Evolutionary conservation across 2,329 filamentous ascomycete genomes (phyloP).

Genomic region (Arthroderma sp.): DNA sequence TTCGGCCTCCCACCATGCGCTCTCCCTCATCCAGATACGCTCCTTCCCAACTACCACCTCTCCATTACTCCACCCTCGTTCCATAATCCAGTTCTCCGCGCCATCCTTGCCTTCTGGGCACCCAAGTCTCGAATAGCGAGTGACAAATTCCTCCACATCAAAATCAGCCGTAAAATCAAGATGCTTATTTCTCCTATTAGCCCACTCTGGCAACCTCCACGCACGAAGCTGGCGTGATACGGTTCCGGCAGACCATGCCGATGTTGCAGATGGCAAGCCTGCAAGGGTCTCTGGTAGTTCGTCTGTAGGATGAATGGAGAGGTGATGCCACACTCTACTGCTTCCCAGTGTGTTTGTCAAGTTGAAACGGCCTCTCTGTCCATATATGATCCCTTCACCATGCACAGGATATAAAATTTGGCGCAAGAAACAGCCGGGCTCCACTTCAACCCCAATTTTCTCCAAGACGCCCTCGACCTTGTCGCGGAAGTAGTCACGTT

Average conservation of each 20-base stretch:
- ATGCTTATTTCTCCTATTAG: constrained; percentile 77
- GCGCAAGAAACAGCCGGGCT: constrained; percentile 70
- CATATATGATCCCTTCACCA: constrained; percentile 67
- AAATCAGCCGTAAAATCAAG: constrained; percentile 96
- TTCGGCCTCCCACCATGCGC: constrained; percentile 95
- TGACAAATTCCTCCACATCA: constrained; percentile 79
- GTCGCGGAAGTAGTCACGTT: constrained; percentile 67
- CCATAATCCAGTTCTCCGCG: constrained; percentile 84
- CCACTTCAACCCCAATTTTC: constrained; percentile 68
- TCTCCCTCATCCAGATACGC: constrained; percentile 89
- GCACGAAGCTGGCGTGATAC: constrained; percentile 85
- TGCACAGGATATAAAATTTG: constrained; percentile 66
- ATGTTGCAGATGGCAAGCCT: constrained; percentile 57
- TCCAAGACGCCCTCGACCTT: constrained; percentile 73
- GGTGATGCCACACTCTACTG: constrained; percentile 89
- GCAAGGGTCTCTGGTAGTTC: constrained; percentile 63
- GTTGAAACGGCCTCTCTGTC: constrained; percentile 65
- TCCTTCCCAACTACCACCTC: constrained; percentile 85
- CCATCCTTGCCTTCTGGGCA: constrained; percentile 85
- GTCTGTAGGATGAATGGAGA: constrained; percentile 83
- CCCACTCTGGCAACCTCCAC: constrained; percentile 93
- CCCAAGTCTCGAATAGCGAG: constrained; percentile 68
- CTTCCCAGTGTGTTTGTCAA: constrained; percentile 60
- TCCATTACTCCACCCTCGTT: constrained; percentile 95
- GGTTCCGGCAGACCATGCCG: constrained; percentile 82